phyloP scores from a whole-genome alignment of 106 monocot species.

The Alisma plantagoaquatica region DNA sequence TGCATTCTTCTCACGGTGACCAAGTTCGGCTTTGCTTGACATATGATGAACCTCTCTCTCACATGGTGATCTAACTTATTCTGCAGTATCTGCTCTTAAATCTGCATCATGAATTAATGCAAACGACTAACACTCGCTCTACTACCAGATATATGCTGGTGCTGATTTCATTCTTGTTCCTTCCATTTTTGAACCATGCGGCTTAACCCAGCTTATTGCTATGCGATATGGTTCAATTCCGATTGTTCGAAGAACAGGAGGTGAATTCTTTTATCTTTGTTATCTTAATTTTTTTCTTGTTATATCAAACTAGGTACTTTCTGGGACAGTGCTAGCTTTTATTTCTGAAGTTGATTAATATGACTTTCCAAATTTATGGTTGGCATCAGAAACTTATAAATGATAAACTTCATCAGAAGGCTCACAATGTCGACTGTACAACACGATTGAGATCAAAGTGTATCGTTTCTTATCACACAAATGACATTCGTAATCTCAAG shows the following conservation, averaged over 20 bases:
- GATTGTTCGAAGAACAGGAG: conserved; percentile 95
- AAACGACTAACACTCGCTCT: conserved; percentile 1
- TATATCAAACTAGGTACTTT: too few species aligned
- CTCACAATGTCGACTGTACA: too few species aligned
- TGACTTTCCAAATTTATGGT: too few species aligned
- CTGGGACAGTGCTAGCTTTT: too few species aligned
- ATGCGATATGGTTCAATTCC: conserved; percentile 99
- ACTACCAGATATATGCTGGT: conserved; percentile 86
- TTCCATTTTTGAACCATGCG: conserved; percentile 95
- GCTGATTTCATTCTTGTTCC: conserved; percentile 96
- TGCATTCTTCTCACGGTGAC: conserved; percentile 74
- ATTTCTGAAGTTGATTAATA: too few species aligned
- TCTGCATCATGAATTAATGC: not conserved
- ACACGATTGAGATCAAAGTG: too few species aligned
- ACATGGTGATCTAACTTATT: conserved; percentile 48
- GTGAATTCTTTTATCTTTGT: conserved; percentile 29
- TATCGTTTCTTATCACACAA: too few species aligned
- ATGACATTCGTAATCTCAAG: too few species aligned
- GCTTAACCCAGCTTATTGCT: conserved; percentile 85
- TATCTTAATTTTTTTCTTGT: too few species aligned
- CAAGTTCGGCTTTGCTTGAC: conserved; percentile 66
- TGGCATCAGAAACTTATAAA: too few species aligned
- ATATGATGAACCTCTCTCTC: conserved; percentile 95
- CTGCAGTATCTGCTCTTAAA: not conserved
- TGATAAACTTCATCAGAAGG: too few species aligned